These are phyloP conservation scores for Scleromitrula shiraiana DNA, from an alignment of 2,329 filamentous ascomycete genomes.

Conservation along the genomic window DNA sequence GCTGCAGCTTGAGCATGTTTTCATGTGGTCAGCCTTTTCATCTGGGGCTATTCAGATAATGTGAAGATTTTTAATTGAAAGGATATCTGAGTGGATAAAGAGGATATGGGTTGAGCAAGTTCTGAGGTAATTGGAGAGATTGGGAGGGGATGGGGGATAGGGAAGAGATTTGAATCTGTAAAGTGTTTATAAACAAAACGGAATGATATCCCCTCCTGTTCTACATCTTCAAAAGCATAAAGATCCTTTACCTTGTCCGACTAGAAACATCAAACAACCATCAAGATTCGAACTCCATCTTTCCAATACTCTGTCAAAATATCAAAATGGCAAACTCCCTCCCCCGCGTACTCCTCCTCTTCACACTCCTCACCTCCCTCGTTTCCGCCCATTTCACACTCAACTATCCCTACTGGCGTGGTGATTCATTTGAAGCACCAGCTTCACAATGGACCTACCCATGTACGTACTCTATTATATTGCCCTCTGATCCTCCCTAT, in stretches of 20 bases:
- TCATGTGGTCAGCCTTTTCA: not conserved
- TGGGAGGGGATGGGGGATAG: too few species aligned
- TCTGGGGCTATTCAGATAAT: not conserved
- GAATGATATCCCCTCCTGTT: too few species aligned
- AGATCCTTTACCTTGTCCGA: not conserved
- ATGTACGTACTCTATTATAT: constrained; percentile 8
- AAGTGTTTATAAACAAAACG: too few species aligned
- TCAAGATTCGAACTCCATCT: not conserved
- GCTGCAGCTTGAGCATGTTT: constrained; percentile 8
- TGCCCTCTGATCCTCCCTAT: not conserved
- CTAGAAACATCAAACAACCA: not conserved
- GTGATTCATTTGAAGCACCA: constrained; percentile 7
- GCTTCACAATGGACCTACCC: constrained; percentile 11
- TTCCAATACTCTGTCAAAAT: too few species aligned
- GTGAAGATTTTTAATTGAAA: not conserved
- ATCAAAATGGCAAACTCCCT: not conserved
- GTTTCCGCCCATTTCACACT: constrained; percentile 11
- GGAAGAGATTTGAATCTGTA: too few species aligned
- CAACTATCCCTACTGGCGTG: constrained; percentile 5
- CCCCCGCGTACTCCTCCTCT: not conserved
- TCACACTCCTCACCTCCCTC: not conserved
- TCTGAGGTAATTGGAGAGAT: constrained; percentile 2
- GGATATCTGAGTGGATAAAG: not conserved
- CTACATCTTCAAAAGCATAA: not conserved
- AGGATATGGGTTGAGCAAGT: not conserved